These are phyloP conservation scores for Thyridium curvatum DNA, from an alignment of 2,329 filamentous ascomycete species.

Conservation along the genomic window DNA sequence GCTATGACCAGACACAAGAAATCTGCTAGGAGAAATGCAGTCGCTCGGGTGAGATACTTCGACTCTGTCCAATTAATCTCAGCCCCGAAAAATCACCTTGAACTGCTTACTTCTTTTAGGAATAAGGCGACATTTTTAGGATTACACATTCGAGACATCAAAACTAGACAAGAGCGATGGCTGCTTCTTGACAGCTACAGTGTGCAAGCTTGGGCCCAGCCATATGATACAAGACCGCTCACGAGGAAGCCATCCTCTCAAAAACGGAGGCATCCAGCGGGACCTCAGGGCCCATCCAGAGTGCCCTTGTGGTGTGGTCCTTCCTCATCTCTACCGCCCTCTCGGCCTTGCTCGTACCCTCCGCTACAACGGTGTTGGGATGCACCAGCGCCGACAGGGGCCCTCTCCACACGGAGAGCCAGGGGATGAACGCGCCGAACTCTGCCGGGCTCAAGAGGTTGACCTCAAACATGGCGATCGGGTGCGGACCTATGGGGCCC, in stretches of 20 bases:
- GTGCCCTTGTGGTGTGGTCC: slow-evolving; percentile 63
- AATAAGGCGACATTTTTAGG: too few relatives aligned
- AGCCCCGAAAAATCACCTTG: too few relatives aligned
- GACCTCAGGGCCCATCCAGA: slow-evolving; percentile 66
- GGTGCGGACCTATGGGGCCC: slow-evolving; percentile 72
- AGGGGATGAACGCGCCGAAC: slow-evolving; percentile 83
- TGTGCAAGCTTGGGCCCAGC: too few relatives aligned
- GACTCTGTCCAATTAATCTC: too few relatives aligned
- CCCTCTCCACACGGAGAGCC: slow-evolving; percentile 76
- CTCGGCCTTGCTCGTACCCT: slow-evolving; percentile 19
- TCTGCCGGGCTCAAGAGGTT: slow-evolving; percentile 80
- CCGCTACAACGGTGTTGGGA: slow-evolving; percentile 61
- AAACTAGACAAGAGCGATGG: too few relatives aligned
- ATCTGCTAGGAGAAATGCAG: too few relatives aligned
- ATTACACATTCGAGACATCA: too few relatives aligned
- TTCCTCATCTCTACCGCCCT: slow-evolving; percentile 26
- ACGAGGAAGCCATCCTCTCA: slow-evolving; percentile 18
- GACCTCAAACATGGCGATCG: slow-evolving; percentile 86
- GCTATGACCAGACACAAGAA: too few relatives aligned
- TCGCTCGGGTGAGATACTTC: too few relatives aligned
- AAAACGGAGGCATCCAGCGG: slow-evolving; percentile 53
- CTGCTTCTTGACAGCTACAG: too few relatives aligned
- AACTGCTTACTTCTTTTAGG: too few relatives aligned
- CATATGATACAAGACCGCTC: too few relatives aligned
- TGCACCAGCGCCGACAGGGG: slow-evolving; percentile 75